phyloP scores from a whole-genome alignment of 2,329 filamentous ascomycete species.

The Hirsutella thompsonii region DNA sequence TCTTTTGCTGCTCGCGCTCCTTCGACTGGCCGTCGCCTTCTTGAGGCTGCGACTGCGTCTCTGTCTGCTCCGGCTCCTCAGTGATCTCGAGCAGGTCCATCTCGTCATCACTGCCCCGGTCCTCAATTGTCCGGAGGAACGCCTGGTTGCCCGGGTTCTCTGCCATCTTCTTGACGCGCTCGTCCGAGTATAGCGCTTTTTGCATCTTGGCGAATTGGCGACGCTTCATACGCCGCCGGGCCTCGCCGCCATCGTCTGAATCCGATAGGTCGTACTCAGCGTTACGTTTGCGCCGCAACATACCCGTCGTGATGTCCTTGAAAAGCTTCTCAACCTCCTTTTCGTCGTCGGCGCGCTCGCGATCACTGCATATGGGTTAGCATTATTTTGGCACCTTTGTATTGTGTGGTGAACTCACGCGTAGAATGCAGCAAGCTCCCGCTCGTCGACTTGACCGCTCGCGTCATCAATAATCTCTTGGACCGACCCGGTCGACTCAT shows the following conservation, averaged over 20 bases:
- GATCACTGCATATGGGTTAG: slow-evolving; percentile 42
- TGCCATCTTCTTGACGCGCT: slow-evolving; percentile 81
- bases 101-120: slow-evolving; percentile 63
- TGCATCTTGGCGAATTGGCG: slow-evolving; percentile 86
- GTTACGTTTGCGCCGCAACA: slow-evolving; percentile 70
- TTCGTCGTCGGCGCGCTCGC: slow-evolving; percentile 68
- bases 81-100: slow-evolving; percentile 57
- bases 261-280: slow-evolving; percentile 78
- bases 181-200: slow-evolving; percentile 74
- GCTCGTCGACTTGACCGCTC: slow-evolving; percentile 65
- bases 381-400: not conserved
- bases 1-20: slow-evolving; percentile 16
- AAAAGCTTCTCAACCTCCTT: slow-evolving; percentile 83
- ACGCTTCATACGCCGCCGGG: slow-evolving; percentile 67
- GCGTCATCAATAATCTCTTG: slow-evolving; percentile 87
- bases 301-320: slow-evolving; percentile 83
- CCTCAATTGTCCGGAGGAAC: slow-evolving; percentile 82
- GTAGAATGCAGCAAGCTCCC: slow-evolving; percentile 72
- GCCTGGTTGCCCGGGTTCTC: slow-evolving; percentile 80
- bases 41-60: slow-evolving; percentile 21
- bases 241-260: slow-evolving; percentile 76
- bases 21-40: slow-evolving; percentile 12
- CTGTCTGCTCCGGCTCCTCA: slow-evolving; percentile 18
- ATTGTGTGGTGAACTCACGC: slow-evolving; percentile 48
- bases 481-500: slow-evolving; percentile 56